Conservation (phyloP, 164 flowering plant species). For the Nymphaea thermarum region DNA sequence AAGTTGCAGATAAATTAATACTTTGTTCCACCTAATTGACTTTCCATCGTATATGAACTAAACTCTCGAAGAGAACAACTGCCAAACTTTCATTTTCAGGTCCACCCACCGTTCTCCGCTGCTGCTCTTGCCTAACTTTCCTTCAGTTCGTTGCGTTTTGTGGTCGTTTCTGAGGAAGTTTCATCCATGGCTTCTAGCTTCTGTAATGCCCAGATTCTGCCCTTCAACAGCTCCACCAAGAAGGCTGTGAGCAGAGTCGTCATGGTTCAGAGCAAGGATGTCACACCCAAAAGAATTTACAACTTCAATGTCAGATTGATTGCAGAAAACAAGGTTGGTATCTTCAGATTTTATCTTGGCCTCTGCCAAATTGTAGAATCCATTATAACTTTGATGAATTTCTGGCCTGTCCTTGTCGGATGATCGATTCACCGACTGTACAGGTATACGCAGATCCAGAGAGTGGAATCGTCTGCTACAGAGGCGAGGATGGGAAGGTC, state of each 20-base stretch:
- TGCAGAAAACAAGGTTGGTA: not conserved
- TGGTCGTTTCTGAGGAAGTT: not conserved
- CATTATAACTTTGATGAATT: not conserved
- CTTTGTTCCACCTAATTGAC: not conserved
- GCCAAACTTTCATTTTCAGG: not conserved
- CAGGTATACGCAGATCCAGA: slow-evolving; percentile 67
- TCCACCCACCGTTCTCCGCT: not conserved
- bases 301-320: not conserved
- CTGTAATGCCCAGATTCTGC: not conserved
- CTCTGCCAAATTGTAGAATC: not conserved
- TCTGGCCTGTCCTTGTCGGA: not conserved
- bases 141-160: too few relatives aligned
- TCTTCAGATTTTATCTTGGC: not conserved
- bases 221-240: not conserved
- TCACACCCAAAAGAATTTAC: not conserved
- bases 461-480: slow-evolving; percentile 57
- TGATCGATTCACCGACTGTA: not conserved
- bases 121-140: not conserved
- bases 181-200: not conserved
- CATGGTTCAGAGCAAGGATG: not conserved
- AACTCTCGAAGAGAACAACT: not conserved
- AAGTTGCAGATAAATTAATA: too few relatives aligned
- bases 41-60: not conserved
- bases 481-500: slow-evolving; percentile 56
- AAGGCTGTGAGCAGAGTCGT: not conserved